These are phyloP conservation scores for Pyrenochaeta sp. DNA, from an alignment of 2,329 filamentous ascomycete genomes.

Conservation along the genomic window DNA sequence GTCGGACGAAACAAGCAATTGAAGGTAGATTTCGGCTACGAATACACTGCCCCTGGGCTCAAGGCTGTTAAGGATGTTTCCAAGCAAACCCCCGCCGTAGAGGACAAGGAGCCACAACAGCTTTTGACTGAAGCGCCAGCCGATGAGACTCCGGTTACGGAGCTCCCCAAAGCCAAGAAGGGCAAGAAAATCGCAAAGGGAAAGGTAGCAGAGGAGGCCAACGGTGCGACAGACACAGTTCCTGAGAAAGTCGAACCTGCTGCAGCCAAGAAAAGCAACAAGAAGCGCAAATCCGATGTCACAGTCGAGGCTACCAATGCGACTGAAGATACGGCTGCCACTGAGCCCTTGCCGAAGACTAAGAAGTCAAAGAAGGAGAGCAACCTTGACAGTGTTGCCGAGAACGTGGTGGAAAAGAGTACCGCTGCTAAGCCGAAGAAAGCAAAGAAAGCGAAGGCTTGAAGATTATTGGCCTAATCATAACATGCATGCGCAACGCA, in stretches of 20 bases:
- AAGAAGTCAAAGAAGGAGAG: constrained; percentile 36
- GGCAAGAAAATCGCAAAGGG: constrained; percentile 36
- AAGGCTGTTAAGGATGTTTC: constrained; percentile 65
- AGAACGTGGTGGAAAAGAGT: constrained; percentile 20
- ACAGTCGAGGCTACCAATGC: constrained; percentile 15
- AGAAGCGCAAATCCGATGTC: constrained; percentile 31
- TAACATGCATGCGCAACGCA: no score
- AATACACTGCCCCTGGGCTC: constrained; percentile 77
- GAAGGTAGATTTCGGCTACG: constrained; percentile 82
- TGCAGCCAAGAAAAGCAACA: constrained; percentile 18
- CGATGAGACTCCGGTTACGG: constrained; percentile 22
- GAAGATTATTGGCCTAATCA: background rate
- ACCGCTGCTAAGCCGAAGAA: constrained; percentile 29
- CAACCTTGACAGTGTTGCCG: constrained; percentile 18
- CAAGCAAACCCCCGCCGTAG: constrained; percentile 33
- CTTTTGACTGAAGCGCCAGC: constrained; percentile 32
- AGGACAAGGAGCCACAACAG: constrained; percentile 37
- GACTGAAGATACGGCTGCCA: constrained; percentile 12
- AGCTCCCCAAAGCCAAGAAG: constrained; percentile 42
- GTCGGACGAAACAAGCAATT: constrained; percentile 75
- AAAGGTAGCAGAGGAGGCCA: constrained; percentile 10
- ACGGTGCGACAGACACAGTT: constrained; percentile 1
- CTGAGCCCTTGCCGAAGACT: constrained; percentile 17
- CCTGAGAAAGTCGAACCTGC: constrained; percentile 4
- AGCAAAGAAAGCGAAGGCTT: constrained; percentile 38